Evolutionary conservation across 805 yeast species (phyloP).

Genomic region (Teunomyces kruisii): DNA sequence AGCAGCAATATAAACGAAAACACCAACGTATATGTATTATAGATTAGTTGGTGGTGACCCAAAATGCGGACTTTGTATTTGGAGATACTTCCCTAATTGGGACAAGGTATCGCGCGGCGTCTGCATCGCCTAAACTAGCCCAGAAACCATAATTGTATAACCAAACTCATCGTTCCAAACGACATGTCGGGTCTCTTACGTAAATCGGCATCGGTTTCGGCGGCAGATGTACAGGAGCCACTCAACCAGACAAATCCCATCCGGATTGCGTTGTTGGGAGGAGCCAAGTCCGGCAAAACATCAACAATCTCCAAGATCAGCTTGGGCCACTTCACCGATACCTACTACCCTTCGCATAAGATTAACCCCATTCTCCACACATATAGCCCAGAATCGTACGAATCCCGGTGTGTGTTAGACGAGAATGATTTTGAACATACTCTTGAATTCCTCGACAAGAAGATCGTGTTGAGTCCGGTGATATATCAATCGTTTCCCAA

Average conservation of each 20-base stretch:
- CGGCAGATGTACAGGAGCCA: slow-evolving; percentile 11
- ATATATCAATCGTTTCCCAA: slow-evolving; percentile 19
- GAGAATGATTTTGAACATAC: slow-evolving; percentile 15
- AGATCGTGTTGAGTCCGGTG: slow-evolving; percentile 30
- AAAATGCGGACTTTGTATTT: no score
- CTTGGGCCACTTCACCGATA: slow-evolving; percentile 55
- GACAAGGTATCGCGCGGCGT: background rate
- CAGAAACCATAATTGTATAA: background rate
- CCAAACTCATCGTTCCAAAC: background rate
- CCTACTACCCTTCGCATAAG: slow-evolving; percentile 71
- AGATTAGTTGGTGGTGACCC: no score
- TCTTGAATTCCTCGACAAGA: slow-evolving; percentile 12
- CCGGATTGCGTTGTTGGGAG: slow-evolving; percentile 62
- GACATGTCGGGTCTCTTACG: background rate
- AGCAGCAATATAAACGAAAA: no score
- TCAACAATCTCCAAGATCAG: slow-evolving; percentile 52
- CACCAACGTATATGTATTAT: no score
- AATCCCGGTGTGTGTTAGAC: slow-evolving; percentile 23
- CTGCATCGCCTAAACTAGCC: background rate
- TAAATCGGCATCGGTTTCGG: background rate
- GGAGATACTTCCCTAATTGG: background rate
- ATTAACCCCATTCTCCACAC: slow-evolving; percentile 60
- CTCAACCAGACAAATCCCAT: slow-evolving; percentile 41
- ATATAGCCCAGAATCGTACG: slow-evolving; percentile 40
- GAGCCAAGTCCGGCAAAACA: slow-evolving; percentile 59